A percentile compares a stretch with the other conserved stretches of the same genome.
Conservation (phyloP, 345 rosid genomes). For the Salix arbutifolia region DNA sequence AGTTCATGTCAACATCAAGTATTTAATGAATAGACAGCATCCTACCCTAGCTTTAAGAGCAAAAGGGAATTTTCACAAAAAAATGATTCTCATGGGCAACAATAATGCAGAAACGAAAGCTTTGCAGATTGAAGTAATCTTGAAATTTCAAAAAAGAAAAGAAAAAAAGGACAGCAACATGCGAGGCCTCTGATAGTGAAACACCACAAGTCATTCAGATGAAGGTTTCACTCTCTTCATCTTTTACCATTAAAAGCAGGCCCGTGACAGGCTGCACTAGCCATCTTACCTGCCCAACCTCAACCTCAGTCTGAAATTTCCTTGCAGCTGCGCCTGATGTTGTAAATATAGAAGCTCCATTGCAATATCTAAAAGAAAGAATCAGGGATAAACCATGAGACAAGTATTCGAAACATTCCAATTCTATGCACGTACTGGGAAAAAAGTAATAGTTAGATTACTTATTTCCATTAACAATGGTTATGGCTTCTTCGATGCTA, state of each 20-base stretch:
- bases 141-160: background rate
- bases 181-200: background rate
- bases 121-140: background rate
- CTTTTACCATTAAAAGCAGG: background rate
- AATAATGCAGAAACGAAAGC: background rate
- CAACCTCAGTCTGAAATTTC: constrained; percentile 25
- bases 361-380: constrained; percentile 9
- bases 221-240: background rate
- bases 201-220: background rate
- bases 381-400: background rate
- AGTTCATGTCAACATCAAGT: constrained; percentile 4
- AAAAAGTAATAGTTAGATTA: constrained; percentile 15
- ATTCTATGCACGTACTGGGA: background rate
- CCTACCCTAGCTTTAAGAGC: no score
- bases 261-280: background rate
- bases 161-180: background rate
- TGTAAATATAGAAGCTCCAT: constrained; percentile 26
- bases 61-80: background rate
- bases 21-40: background rate
- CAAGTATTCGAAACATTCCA: background rate
- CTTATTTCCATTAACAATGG: constrained; percentile 51
- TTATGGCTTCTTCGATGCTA: constrained; percentile 52
- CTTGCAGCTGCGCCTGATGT: constrained; percentile 22
- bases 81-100: background rate
- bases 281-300: constrained; percentile 24